A percentile compares a stretch with the other conserved stretches of the same genome.
Evolutionary conservation across 306 rosid species (phyloP).

Genomic region (Albizia julibrissin): DNA sequence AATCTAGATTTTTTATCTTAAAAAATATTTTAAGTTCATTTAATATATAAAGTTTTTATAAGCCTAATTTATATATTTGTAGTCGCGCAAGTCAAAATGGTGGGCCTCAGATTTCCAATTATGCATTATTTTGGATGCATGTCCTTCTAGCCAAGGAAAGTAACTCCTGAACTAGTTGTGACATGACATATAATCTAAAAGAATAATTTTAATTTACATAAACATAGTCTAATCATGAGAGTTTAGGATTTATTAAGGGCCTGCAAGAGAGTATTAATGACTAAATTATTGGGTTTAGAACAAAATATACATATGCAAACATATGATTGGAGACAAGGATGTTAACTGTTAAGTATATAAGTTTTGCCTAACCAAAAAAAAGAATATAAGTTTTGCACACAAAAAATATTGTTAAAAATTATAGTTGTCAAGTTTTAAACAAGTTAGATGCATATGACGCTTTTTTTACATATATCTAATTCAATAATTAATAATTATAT

Average conservation of each 20-base stretch:
- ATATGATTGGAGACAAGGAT: no score
- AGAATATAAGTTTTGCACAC: not conserved
- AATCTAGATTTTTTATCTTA: not conserved
- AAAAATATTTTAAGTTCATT: not conserved
- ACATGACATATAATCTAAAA: no score
- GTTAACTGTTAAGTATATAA: not conserved
- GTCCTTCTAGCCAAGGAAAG: not conserved
- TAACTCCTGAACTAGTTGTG: not conserved
- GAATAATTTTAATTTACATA: not conserved
- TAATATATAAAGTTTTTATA: not conserved
- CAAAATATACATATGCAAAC: no score
- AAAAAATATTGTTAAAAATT: no score
- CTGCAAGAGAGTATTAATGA: not conserved
- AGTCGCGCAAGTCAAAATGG: not conserved
- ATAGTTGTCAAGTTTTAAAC: not conserved
- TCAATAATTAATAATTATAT: no score
- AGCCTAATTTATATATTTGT: not conserved
- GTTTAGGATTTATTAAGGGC: no score
- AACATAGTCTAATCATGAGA: no score
- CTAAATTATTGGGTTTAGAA: not conserved
- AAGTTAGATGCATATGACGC: not conserved
- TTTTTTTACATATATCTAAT: no score
- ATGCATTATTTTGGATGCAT: not conserved
- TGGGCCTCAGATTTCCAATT: not conserved
- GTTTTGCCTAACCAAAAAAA: not conserved